A percentile compares a stretch with the other conserved stretches of the same genome.
These are phyloP conservation scores for Lipomyces yamadae DNA, from an alignment of 805 yeast genomes.

Conservation along the genomic window DNA sequence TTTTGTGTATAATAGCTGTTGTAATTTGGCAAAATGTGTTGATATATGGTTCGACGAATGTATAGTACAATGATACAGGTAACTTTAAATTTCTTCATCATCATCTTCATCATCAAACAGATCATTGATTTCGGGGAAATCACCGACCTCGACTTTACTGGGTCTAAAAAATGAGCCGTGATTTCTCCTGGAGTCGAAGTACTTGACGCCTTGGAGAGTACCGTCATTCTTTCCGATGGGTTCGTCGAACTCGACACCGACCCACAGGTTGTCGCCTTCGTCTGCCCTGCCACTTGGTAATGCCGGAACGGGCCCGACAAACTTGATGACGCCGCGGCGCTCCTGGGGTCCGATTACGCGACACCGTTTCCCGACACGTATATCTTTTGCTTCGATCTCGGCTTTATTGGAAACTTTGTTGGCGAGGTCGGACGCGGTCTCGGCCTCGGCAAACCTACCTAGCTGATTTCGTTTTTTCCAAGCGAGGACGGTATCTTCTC, in stretches of 20 bases:
- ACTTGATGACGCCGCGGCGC: constrained; percentile 73
- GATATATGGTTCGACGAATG: neutral
- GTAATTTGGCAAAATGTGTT: neutral
- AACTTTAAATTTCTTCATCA: constrained; percentile 29
- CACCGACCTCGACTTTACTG: constrained; percentile 67
- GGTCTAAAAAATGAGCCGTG: constrained; percentile 86
- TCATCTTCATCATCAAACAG: constrained; percentile 58
- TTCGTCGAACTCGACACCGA: constrained; percentile 83
- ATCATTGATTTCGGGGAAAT: constrained; percentile 59
- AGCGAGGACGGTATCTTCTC: constrained; percentile 65
- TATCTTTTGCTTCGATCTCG: constrained; percentile 18
- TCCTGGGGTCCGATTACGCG: constrained; percentile 49
- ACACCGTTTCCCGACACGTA: constrained; percentile 59
- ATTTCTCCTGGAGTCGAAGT: constrained; percentile 60
- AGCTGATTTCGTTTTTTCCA: constrained; percentile 75
- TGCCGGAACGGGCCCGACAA: constrained; percentile 67
- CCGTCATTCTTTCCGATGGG: constrained; percentile 91
- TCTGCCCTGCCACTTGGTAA: constrained; percentile 49
- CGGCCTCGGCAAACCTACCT: constrained; percentile 67
- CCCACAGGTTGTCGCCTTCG: constrained; percentile 57
- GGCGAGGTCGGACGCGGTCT: constrained; percentile 40
- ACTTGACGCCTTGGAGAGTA: constrained; percentile 59
- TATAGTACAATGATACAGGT: neutral
- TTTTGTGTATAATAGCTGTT: constrained; percentile 1
- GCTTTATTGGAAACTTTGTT: constrained; percentile 5